Conservation (phyloP, 257 asterid species). For the Euphrasia confusa region DNA sequence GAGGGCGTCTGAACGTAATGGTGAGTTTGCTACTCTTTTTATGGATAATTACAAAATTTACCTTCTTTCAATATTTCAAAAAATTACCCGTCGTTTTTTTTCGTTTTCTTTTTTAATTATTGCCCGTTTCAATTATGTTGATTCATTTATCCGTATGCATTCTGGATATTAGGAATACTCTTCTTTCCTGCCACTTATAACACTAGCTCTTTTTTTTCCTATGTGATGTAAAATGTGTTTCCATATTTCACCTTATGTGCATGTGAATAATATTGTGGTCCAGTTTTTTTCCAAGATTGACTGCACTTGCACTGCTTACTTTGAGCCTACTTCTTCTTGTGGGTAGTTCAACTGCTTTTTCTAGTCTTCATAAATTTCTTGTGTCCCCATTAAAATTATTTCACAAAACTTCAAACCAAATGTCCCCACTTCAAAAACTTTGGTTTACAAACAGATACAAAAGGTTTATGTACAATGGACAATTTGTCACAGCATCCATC, state of each 20-base stretch:
- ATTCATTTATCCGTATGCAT: no score
- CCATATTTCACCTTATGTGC: background rate
- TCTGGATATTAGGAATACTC: background rate
- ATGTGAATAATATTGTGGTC: background rate
- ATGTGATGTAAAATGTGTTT: background rate
- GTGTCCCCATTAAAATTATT: background rate
- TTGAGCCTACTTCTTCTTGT: background rate
- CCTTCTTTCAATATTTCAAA: background rate
- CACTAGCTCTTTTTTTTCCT: no score
- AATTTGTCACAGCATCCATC: background rate
- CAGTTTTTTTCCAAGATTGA: background rate
- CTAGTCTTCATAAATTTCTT: background rate
- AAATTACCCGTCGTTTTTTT: background rate
- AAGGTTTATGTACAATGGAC: background rate
- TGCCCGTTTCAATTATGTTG: background rate
- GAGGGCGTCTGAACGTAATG: slow-evolving; percentile 72
- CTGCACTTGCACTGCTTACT: background rate
- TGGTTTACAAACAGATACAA: background rate
- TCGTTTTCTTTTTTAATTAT: background rate
- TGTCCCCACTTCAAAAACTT: background rate
- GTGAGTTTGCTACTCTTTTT: slow-evolving; percentile 31
- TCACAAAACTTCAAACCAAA: slow-evolving; percentile 3
- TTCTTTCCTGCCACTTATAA: background rate
- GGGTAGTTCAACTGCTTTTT: slow-evolving; percentile 1
- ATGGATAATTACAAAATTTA: background rate